These are phyloP conservation scores for Grosmannia clavigera DNA, from an alignment of 2,329 filamentous ascomycete genomes.

Conservation along the genomic window DNA sequence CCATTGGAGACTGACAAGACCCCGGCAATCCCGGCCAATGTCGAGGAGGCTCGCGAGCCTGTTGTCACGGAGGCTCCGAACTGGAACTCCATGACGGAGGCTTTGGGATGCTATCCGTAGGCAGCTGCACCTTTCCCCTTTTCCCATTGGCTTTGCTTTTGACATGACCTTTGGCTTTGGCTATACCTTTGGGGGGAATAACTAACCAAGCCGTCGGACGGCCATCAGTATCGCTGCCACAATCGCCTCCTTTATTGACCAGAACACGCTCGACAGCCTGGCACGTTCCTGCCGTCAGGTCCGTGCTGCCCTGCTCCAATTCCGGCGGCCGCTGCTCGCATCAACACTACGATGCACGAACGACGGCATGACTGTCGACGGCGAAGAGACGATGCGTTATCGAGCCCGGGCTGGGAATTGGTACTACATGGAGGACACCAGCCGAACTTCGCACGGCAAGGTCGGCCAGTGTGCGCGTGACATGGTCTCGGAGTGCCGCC, in stretches of 20 bases:
- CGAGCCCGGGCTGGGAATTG: constrained; percentile 45
- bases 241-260: constrained; percentile 66
- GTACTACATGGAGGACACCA: constrained; percentile 45
- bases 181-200: constrained; percentile 9
- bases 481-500: constrained; percentile 71
- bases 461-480: constrained; percentile 73
- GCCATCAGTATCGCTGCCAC: constrained; percentile 58
- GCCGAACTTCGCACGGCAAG: constrained; percentile 46
- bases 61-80: constrained; percentile 33
- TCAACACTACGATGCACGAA: constrained; percentile 72
- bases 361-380: constrained; percentile 45
- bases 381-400: constrained; percentile 44
- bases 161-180: constrained; percentile 5
- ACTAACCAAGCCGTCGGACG: constrained; percentile 9
- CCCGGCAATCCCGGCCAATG: constrained; percentile 1
- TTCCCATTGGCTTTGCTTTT: background rate
- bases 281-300: constrained; percentile 73
- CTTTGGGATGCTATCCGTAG: constrained; percentile 58
- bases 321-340: constrained; percentile 58
- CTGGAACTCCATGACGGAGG: constrained; percentile 46
- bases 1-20: background rate
- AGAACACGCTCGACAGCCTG: constrained; percentile 76
- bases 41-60: constrained; percentile 13
- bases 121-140: constrained; percentile 23
- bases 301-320: constrained; percentile 65